Evolutionary conservation across 768 basidiomycete species (phyloP), one percentile per base, ranked within the genome.

Genomic region (Phanerochaete sordida): DNA sequence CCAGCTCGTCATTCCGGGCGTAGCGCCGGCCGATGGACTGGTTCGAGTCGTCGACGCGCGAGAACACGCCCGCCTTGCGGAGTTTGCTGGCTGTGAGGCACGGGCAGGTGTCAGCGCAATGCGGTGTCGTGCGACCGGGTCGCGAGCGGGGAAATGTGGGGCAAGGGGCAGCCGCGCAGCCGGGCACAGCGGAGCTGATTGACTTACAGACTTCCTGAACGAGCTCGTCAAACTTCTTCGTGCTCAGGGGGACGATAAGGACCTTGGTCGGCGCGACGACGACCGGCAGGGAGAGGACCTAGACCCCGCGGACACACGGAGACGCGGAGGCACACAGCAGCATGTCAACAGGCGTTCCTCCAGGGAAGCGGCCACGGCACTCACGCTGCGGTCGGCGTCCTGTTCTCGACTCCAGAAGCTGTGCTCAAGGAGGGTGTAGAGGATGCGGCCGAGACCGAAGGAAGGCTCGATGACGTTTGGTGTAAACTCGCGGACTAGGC

Each of bases 381-480:
- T 69, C 74, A 93, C 94, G 61, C 87, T 90, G 66, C 96, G 90
- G 63, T 94, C 91, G 27, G 91, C 77, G 72, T 98, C 96, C 68
- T 91, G 85, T 69, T 93, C 95, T 71, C 97, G 86, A 61, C 84
- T 84, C 97, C 96, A 98, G 81, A 88, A 99, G 67, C 84, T 86
- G 79, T 98, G 97, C 74, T 99, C 97, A 33, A 99, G 85, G 54
- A 98, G 80, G 28, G 85, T 86, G 74, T 98, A 98, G 48, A 98
- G 79, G 68, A 98, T 97, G 57, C 96, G 93, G 56, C 96, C 96
- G 65, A 98, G 85, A 61, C 97, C 96, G 75, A 98, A 97, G 3
- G 97, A 99, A 24, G 97, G 95, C 73, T 98, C 96, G 72, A 98
- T 96, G 73, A 99, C 97, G 74, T 98, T 98, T 37, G 96, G 97